phyloP scores from a whole-genome alignment of 2,329 filamentous ascomycete species.

The Trichoderma simmonsii region DNA sequence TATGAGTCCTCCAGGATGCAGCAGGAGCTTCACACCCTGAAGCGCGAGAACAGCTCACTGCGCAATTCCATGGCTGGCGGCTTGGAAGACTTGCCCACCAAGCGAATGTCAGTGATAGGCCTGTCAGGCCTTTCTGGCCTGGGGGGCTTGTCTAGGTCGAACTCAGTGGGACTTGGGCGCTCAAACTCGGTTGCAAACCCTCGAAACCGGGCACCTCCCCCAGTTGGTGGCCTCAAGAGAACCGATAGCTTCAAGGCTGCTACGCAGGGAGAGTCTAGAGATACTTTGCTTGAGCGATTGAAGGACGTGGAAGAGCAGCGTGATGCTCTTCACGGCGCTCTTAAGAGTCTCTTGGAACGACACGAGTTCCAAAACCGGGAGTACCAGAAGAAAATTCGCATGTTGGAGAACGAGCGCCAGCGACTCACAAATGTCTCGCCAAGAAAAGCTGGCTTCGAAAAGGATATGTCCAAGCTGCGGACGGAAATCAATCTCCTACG shows the following conservation, averaged over 20 bases:
- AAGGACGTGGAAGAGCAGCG: constrained; percentile 93
- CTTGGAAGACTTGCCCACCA: constrained; percentile 22
- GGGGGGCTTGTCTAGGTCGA: constrained; percentile 58
- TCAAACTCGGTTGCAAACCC: constrained; percentile 66
- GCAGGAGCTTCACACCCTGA: constrained; percentile 74
- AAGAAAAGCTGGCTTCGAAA: constrained; percentile 75
- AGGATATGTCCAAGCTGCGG: constrained; percentile 74
- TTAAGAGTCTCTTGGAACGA: constrained; percentile 80
- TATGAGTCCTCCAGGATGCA: constrained; percentile 84
- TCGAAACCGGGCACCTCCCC: constrained; percentile 38
- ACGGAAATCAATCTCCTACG: constrained; percentile 82
- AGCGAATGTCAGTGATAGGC: constrained; percentile 32
- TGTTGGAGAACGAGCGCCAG: constrained; percentile 75
- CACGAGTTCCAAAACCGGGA: constrained; percentile 83
- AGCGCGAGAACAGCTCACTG: constrained; percentile 62
- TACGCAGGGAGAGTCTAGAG: constrained; percentile 54
- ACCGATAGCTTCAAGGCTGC: constrained; percentile 56
- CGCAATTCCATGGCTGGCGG: constrained; percentile 34
- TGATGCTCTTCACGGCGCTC: constrained; percentile 82
- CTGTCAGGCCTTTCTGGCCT: neutral
- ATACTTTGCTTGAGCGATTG: constrained; percentile 71
- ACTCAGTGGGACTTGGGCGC: constrained; percentile 62
- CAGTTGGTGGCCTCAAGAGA: constrained; percentile 48
- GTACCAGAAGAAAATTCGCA: constrained; percentile 74
- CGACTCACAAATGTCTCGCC: constrained; percentile 67